Evolutionary conservation across 768 basidiomycete species (phyloP).

Genomic region (Pulveroboletus frians): DNA sequence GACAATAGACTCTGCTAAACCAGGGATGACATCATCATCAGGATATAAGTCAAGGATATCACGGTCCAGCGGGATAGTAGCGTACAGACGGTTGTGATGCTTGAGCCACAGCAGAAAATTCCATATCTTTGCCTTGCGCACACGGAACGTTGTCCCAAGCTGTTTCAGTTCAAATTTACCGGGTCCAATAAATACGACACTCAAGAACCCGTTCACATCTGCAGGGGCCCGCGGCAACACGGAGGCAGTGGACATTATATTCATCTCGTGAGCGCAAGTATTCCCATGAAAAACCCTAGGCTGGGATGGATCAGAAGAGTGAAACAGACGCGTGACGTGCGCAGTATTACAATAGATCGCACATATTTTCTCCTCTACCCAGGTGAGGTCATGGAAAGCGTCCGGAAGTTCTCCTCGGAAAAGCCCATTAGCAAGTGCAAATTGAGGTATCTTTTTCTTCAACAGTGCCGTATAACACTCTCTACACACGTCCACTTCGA

Average conservation of each 20-base stretch:
- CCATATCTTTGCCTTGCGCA: neutral
- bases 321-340: conserved; percentile 23
- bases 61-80: neutral
- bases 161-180: conserved; percentile 8
- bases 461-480: no score
- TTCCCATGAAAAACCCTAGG: conserved; percentile 31
- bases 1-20: no score
- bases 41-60: no score
- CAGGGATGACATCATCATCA: no score
- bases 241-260: conserved; percentile 27
- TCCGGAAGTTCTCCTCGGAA: neutral
- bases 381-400: neutral
- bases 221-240: conserved; percentile 24
- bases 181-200: conserved; percentile 31
- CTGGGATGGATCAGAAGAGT: conserved; percentile 18
- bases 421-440: neutral
- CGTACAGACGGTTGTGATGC: conserved; percentile 1
- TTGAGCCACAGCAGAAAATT: neutral
- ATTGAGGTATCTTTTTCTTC: neutral
- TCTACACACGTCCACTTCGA: no score
- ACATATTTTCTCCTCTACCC: conserved; percentile 22
- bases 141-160: neutral
- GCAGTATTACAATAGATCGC: conserved; percentile 25
- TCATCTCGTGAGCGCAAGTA: conserved; percentile 33
- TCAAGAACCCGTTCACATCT: conserved; percentile 23